A percentile compares a stretch with the other conserved stretches of the same genome.
Evolutionary conservation across 768 basidiomycete genomes (phyloP).

Genomic region (Leccinum fibrillosum): DNA sequence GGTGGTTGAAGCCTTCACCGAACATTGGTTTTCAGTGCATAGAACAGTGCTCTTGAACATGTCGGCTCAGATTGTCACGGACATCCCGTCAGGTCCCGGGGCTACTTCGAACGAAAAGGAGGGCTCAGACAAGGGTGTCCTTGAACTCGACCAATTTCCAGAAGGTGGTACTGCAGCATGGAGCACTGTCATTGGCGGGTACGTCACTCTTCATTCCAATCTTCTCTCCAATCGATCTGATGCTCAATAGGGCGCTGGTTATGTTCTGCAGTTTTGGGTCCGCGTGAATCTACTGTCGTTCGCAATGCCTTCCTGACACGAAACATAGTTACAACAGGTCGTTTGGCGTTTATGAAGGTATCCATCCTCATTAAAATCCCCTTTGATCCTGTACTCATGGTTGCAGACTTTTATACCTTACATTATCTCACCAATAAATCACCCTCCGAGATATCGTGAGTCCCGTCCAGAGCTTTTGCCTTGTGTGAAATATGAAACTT

Average conservation of each 20-base stretch:
- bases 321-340: not conserved
- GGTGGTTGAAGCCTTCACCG: not conserved
- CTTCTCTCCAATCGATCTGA: not conserved
- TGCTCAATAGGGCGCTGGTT: not conserved
- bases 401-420: not conserved
- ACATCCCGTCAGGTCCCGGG: not conserved
- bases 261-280: not conserved
- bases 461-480: not conserved
- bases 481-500: not conserved
- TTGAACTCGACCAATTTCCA: not conserved
- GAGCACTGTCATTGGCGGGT: not conserved
- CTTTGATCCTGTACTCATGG: not conserved
- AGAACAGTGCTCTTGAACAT: not conserved
- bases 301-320: not conserved
- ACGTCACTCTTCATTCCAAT: not conserved
- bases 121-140: not conserved
- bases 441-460: not conserved
- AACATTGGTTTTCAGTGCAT: not conserved
- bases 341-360: not conserved
- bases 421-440: not conserved
- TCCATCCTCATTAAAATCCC: not conserved
- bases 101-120: not conserved
- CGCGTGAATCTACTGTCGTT: not conserved
- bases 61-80: not conserved
- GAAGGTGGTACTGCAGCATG: not conserved